phyloP scores from a whole-genome alignment of 2,329 filamentous ascomycete species.

The Pseudocercospora crystallina region DNA sequence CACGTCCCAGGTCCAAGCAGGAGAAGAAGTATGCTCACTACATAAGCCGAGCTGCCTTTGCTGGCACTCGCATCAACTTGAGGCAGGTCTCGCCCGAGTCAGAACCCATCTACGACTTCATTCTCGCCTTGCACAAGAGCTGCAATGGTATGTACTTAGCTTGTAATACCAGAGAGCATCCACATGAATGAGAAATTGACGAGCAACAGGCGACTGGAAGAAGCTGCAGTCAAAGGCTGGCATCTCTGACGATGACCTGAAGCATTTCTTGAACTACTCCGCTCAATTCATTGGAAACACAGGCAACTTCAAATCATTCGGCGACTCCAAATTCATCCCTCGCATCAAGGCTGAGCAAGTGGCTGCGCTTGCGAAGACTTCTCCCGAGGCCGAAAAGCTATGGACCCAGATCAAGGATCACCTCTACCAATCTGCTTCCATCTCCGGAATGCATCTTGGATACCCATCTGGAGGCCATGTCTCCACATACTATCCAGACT shows the following conservation, averaged over 20 bases:
- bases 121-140: slow-evolving; percentile 50
- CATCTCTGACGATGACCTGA: slow-evolving; percentile 42
- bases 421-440: slow-evolving; percentile 45
- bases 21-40: slow-evolving; percentile 90
- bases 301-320: slow-evolving; percentile 34
- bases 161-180: background rate
- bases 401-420: slow-evolving; percentile 46
- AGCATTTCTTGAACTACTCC: slow-evolving; percentile 43
- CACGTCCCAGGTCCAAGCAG: slow-evolving; percentile 13
- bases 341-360: slow-evolving; percentile 45
- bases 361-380: slow-evolving; percentile 45
- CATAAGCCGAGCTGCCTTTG: slow-evolving; percentile 63
- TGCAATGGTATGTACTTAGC: slow-evolving; percentile 33
- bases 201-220: slow-evolving; percentile 48
- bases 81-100: slow-evolving; percentile 55
- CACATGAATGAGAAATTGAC: slow-evolving; percentile 9
- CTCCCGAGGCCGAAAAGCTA: slow-evolving; percentile 39
- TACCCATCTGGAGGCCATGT: slow-evolving; percentile 51
- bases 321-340: slow-evolving; percentile 53
- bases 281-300: slow-evolving; percentile 54
- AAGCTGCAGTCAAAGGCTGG: slow-evolving; percentile 44
- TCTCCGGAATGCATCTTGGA: slow-evolving; percentile 49
- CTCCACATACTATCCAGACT: slow-evolving; percentile 52
- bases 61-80: slow-evolving; percentile 53
- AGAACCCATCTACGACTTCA: slow-evolving; percentile 56